Percentiles rank a stretch among this genome's conserved stretches.
These are phyloP conservation scores for Penicillium lagena DNA, from an alignment of 495 filamentous ascomycete species.

Conservation along the genomic window DNA sequence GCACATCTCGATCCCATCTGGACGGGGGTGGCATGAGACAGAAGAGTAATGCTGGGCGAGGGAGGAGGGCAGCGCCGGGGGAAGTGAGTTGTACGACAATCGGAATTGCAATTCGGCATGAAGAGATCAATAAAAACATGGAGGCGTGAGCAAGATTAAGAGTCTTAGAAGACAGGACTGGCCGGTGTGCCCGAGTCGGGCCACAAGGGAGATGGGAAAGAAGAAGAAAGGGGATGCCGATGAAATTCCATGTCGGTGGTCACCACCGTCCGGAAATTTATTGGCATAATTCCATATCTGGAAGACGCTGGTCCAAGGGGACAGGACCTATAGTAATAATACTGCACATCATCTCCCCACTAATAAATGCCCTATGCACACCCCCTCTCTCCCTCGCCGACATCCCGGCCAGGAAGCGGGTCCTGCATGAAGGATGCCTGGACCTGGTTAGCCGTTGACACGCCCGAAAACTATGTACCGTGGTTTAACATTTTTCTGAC, in stretches of 20 bases:
- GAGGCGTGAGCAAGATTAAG: too few relatives aligned
- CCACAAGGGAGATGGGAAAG: too few relatives aligned
- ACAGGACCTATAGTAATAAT: constrained; percentile 15
- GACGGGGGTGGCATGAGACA: neutral
- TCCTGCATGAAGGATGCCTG: constrained; percentile 16
- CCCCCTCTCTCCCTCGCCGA: constrained; percentile 3
- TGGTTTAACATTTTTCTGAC: too few relatives aligned
- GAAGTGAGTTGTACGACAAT: too few relatives aligned
- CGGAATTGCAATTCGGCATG: too few relatives aligned
- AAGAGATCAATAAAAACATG: too few relatives aligned
- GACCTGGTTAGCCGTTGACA: constrained; percentile 12
- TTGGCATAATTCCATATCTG: constrained; percentile 13
- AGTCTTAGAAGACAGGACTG: too few relatives aligned
- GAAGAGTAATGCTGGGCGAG: neutral
- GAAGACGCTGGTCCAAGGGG: constrained; percentile 4
- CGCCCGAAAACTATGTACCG: too few relatives aligned
- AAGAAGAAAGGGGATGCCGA: too few relatives aligned
- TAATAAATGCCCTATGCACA: neutral
- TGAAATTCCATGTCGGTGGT: too few relatives aligned
- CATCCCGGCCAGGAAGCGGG: constrained; percentile 18
- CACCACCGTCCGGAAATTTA: neutral
- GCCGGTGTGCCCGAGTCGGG: too few relatives aligned
- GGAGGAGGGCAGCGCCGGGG: too few relatives aligned
- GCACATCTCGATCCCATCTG: constrained; percentile 53
- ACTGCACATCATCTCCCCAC: constrained; percentile 9